These are phyloP conservation scores for Rubroshorea leprosula DNA, from an alignment of 345 rosid species.

Conservation along the genomic window DNA sequence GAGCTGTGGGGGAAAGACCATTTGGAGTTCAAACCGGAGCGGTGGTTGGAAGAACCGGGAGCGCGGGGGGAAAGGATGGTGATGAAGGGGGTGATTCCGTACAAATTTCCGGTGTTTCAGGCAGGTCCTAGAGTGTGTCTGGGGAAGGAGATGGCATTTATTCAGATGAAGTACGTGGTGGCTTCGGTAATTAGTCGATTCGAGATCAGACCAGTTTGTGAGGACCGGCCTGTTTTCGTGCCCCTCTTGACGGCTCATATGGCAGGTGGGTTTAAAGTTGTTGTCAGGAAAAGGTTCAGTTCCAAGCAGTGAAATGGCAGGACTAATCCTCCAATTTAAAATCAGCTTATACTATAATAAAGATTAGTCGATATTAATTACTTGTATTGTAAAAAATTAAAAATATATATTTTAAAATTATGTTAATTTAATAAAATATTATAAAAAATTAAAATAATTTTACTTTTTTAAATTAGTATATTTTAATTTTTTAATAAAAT, in stretches of 20 bases:
- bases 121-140: constrained; percentile 75
- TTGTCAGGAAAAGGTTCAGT: constrained; percentile 29
- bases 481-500: too few relatives aligned
- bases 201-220: constrained; percentile 29
- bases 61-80: constrained; percentile 8
- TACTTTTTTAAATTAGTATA: too few relatives aligned
- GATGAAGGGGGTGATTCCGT: constrained; percentile 40
- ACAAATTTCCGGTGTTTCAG: constrained; percentile 59
- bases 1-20: constrained; percentile 62
- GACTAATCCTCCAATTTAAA: not conserved
- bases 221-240: constrained; percentile 41
- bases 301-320: not conserved
- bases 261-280: constrained; percentile 63
- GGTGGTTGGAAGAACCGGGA: constrained; percentile 41
- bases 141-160: constrained; percentile 71
- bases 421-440: too few relatives aligned
- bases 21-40: constrained; percentile 56
- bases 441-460: too few relatives aligned
- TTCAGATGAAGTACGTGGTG: constrained; percentile 68
- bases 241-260: constrained; percentile 63
- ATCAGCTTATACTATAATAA: too few relatives aligned
- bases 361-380: too few relatives aligned
- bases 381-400: too few relatives aligned
- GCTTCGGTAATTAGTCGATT: constrained; percentile 41
- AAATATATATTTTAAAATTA: too few relatives aligned